Conservation (phyloP, 441 rosid species). For the Pelargonium cotyledonis region DNA sequence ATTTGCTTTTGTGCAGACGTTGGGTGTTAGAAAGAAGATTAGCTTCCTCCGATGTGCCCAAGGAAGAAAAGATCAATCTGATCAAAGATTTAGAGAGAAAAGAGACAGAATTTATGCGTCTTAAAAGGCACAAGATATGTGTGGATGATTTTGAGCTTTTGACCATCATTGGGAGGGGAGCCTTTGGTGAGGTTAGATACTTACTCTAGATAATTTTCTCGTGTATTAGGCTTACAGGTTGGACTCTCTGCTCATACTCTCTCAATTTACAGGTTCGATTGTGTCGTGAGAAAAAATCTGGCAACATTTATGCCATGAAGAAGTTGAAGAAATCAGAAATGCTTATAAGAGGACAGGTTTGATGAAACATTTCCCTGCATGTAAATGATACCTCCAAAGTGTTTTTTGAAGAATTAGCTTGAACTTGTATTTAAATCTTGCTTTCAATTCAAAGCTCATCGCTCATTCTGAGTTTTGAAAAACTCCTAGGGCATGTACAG, state of each 20-base stretch:
- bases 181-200: slow-evolving; percentile 82
- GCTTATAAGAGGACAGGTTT: slow-evolving; percentile 94
- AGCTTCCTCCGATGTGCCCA: slow-evolving; percentile 82
- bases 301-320: slow-evolving; percentile 95
- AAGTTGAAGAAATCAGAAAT: slow-evolving; percentile 97
- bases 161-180: slow-evolving; percentile 93
- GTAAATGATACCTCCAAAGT: not conserved
- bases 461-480: not conserved
- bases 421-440: not conserved
- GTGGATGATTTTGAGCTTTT: slow-evolving; percentile 90
- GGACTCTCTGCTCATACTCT: slow-evolving; percentile 17
- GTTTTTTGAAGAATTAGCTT: not conserved
- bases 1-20: slow-evolving; percentile 49
- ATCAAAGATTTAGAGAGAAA: slow-evolving; percentile 87
- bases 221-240: slow-evolving; percentile 14
- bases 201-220: not conserved
- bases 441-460: not conserved
- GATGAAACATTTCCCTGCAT: slow-evolving; percentile 11
- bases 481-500: not conserved
- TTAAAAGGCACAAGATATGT: slow-evolving; percentile 83
- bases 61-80: slow-evolving; percentile 77
- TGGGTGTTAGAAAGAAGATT: slow-evolving; percentile 82
- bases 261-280: slow-evolving; percentile 58
- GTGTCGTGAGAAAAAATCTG: slow-evolving; percentile 92
- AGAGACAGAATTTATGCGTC: slow-evolving; percentile 93